Evolutionary conservation across 108 stramenopile species (phyloP).

Genomic region (Phaeodactylum tricornutum): DNA sequence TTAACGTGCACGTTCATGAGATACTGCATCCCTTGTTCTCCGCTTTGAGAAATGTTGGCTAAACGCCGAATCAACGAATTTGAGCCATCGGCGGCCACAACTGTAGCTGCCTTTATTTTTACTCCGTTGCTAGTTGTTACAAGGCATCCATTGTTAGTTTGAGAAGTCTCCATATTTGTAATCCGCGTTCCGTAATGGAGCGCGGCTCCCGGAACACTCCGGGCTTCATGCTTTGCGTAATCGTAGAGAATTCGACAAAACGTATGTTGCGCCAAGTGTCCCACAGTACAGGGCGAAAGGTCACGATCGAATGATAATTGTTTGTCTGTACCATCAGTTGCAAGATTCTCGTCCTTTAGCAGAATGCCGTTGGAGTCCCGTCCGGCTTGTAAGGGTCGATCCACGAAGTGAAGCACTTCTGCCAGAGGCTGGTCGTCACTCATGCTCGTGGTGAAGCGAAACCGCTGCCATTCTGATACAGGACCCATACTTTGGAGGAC

Average conservation of each 20-base stretch:
- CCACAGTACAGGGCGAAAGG: constrained; percentile 34
- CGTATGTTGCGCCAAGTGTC: constrained; percentile 48
- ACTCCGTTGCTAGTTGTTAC: background rate
- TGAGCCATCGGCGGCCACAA: constrained; percentile 82
- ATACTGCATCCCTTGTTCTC: constrained; percentile 50
- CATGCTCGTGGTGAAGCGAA: constrained; percentile 63
- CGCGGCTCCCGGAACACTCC: background rate
- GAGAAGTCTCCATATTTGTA: no score
- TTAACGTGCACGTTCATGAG: constrained; percentile 85
- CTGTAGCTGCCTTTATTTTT: background rate
- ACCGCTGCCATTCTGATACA: constrained; percentile 55
- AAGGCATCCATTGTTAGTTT: no score
- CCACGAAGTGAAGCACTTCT: constrained; percentile 60
- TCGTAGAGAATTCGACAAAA: constrained; percentile 39
- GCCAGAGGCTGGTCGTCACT: constrained; percentile 30
- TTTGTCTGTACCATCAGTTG: background rate
- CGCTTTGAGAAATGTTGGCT: constrained; percentile 33
- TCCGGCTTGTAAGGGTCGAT: constrained; percentile 26
- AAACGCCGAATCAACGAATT: constrained; percentile 45
- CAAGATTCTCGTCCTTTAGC: constrained; percentile 3
- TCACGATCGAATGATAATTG: background rate
- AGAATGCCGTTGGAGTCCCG: constrained; percentile 47
- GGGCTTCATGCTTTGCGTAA: constrained; percentile 3
- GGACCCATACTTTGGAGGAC: constrained; percentile 44
- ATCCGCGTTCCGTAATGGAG: no score